Percentiles rank a stretch among this genome's conserved stretches.
These are phyloP conservation scores for Phragmites australis DNA, from an alignment of 176 grass and related monocot species.

Conservation along the genomic window DNA sequence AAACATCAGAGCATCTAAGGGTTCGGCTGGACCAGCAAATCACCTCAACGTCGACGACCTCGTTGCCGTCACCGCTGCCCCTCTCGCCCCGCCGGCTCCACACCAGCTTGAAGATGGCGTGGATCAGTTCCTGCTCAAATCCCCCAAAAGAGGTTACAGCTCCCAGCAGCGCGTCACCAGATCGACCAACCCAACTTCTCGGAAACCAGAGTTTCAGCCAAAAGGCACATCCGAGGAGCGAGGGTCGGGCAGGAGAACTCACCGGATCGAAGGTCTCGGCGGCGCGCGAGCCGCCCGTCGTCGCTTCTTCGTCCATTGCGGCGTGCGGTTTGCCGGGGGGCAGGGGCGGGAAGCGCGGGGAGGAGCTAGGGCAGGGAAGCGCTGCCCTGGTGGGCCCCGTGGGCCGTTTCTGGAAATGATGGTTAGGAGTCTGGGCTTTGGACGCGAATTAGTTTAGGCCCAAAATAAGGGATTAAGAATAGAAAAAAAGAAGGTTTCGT, in stretches of 20 bases:
- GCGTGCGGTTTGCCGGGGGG: neutral
- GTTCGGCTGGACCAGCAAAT: neutral
- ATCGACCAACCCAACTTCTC: neutral
- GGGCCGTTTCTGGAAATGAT: neutral
- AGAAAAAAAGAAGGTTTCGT: too few species aligned
- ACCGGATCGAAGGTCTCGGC: slow-evolving; percentile 56
- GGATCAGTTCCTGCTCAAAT: slow-evolving; percentile 67
- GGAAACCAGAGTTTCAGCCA: neutral
- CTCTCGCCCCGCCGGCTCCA: slow-evolving; percentile 56
- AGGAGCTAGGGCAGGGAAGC: neutral
- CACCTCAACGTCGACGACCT: slow-evolving; percentile 54
- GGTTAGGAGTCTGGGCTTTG: neutral
- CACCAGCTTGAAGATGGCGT: slow-evolving; percentile 83
- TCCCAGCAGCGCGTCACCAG: neutral
- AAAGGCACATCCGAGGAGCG: neutral
- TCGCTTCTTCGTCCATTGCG: slow-evolving; percentile 36
- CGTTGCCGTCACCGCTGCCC: slow-evolving; percentile 6
- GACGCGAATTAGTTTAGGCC: too few species aligned
- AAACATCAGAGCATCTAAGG: neutral
- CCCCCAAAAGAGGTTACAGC: neutral
- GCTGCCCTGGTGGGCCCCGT: neutral
- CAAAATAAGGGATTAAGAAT: too few species aligned
- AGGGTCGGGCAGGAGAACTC: neutral
- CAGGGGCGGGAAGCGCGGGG: neutral
- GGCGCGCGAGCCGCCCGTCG: neutral